Evolutionary conservation across 768 basidiomycete species (phyloP).

Genomic region (Serendipita indica): DNA sequence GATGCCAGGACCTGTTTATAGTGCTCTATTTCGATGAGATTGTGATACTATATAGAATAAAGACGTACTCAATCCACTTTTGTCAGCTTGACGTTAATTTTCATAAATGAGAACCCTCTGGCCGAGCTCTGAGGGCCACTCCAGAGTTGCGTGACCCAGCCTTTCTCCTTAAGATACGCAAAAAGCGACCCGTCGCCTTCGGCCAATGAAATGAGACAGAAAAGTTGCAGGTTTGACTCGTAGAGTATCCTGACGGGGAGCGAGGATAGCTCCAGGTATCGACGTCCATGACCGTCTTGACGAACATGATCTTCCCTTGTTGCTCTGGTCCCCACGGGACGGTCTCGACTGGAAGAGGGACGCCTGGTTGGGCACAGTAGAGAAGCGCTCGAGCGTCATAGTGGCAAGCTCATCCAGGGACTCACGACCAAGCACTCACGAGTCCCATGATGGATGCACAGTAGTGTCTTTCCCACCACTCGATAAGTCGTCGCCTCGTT

Average conservation of each 20-base stretch:
- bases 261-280: constrained; percentile 74
- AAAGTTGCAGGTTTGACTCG: constrained; percentile 65
- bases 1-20: too few species aligned
- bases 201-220: constrained; percentile 65
- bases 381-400: constrained; percentile 51
- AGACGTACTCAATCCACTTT: constrained; percentile 76
- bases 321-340: constrained; percentile 58
- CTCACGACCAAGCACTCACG: constrained; percentile 69
- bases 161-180: constrained; percentile 77
- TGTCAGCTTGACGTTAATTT: constrained; percentile 66
- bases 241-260: constrained; percentile 54
- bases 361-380: constrained; percentile 52
- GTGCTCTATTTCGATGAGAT: too few species aligned
- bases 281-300: constrained; percentile 82
- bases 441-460: constrained; percentile 71
- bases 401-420: constrained; percentile 56
- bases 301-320: constrained; percentile 61
- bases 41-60: too few species aligned
- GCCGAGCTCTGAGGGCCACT: constrained; percentile 56
- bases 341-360: constrained; percentile 45
- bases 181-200: constrained; percentile 86
- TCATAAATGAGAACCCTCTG: constrained; percentile 82
- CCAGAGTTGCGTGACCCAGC: constrained; percentile 67
- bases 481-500: constrained; percentile 57
- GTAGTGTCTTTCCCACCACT: constrained; percentile 77